These are phyloP conservation scores for Grifola frondosa DNA, from an alignment of 1,284 basidiomycete genomes.

Conservation along the genomic window DNA sequence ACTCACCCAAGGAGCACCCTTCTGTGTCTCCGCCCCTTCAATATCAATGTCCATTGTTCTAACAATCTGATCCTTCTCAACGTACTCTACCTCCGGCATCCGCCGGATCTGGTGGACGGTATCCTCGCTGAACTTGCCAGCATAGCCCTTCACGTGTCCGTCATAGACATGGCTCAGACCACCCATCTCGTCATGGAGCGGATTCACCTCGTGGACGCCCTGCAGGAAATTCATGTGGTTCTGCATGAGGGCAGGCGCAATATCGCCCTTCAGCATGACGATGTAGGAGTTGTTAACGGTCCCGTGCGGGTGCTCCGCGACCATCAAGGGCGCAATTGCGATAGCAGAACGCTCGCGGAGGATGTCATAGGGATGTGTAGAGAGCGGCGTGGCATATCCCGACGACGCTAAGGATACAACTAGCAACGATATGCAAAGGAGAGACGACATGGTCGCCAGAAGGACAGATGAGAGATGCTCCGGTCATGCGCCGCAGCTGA, in stretches of 20 bases:
- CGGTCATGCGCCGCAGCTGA: slow-evolving; percentile 11
- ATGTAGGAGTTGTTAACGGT: slow-evolving; percentile 88
- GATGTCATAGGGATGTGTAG: slow-evolving; percentile 50
- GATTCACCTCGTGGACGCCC: slow-evolving; percentile 52
- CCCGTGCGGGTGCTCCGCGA: slow-evolving; percentile 60
- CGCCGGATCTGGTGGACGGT: slow-evolving; percentile 80
- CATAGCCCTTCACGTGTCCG: slow-evolving; percentile 76
- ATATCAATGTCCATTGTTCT: slow-evolving; percentile 77
- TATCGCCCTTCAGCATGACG: slow-evolving; percentile 78
- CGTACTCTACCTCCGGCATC: slow-evolving; percentile 89
- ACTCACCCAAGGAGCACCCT: slow-evolving; percentile 87
- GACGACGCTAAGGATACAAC: slow-evolving; percentile 43
- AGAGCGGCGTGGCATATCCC: slow-evolving; percentile 58
- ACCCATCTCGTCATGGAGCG: slow-evolving; percentile 40
- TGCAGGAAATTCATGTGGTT: slow-evolving; percentile 77
- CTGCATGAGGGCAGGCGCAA: slow-evolving; percentile 54
- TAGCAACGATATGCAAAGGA: slow-evolving; percentile 39
- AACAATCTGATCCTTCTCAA: slow-evolving; percentile 93
- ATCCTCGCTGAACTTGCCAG: slow-evolving; percentile 78
- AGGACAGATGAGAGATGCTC: slow-evolving; percentile 6
- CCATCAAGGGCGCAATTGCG: slow-evolving; percentile 56
- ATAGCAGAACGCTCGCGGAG: slow-evolving; percentile 44
- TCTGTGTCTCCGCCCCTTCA: slow-evolving; percentile 61
- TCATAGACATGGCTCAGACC: slow-evolving; percentile 76
- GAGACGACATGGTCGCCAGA: slow-evolving; percentile 42